Conservation (phyloP, 129 eudicot species). For the Erigeron canadensis region DNA sequence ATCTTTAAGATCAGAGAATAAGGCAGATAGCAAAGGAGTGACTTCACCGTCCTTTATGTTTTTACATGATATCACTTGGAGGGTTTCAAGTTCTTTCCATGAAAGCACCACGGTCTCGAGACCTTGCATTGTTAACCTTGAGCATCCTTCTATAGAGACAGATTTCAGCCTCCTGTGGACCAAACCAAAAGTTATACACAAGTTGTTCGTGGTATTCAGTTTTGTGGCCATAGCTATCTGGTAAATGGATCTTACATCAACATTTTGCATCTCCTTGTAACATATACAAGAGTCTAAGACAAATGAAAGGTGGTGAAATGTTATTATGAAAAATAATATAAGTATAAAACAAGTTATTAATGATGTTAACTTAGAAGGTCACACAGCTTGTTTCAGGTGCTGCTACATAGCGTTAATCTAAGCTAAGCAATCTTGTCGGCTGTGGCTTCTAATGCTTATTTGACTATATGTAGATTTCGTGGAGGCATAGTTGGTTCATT, state of each 20-base stretch:
- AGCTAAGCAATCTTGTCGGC: neutral
- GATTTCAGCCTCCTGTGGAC: slow-evolving; percentile 49
- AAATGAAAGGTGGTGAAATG: slow-evolving; percentile 1
- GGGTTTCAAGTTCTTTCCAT: slow-evolving; percentile 74
- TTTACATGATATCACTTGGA: slow-evolving; percentile 68
- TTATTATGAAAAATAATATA: neutral
- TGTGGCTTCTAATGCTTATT: neutral
- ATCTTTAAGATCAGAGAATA: slow-evolving; percentile 68
- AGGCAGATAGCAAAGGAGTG: slow-evolving; percentile 43
- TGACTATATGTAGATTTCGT: neutral
- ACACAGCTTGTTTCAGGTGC: neutral
- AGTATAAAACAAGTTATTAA: neutral
- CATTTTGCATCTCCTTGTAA: too few relatives aligned
- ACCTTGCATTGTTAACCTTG: slow-evolving; percentile 62
- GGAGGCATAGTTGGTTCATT: neutral
- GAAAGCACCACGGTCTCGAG: slow-evolving; percentile 54
- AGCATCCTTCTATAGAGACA: slow-evolving; percentile 74
- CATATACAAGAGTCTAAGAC: neutral
- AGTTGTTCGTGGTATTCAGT: neutral
- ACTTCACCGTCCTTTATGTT: slow-evolving; percentile 60
- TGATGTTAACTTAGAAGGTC: neutral
- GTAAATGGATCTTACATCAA: too few relatives aligned
- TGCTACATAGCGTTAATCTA: neutral
- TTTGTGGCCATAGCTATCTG: slow-evolving; percentile 13
- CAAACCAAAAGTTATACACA: slow-evolving; percentile 12